phyloP scores from a whole-genome alignment of 2,329 filamentous ascomycete genomes.

The Ilyonectria sp. region DNA sequence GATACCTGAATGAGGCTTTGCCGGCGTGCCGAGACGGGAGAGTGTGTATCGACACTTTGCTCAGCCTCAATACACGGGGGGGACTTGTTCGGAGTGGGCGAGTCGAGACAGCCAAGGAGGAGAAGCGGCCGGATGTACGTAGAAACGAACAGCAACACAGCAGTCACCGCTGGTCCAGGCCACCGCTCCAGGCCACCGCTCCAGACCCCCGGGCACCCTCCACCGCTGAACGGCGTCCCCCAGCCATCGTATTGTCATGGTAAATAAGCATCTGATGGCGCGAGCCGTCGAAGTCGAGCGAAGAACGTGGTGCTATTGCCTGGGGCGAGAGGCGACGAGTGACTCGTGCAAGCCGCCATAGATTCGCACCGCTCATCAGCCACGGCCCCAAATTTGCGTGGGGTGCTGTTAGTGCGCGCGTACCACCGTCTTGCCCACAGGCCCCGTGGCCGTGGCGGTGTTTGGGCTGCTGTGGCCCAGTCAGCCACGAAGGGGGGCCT shows the following conservation, averaged over 20 bases:
- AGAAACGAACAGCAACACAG: background rate
- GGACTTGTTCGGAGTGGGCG: background rate
- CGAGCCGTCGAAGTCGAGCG: conserved; percentile 46
- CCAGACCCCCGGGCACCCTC: conserved; percentile 28
- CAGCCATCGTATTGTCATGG: conserved; percentile 33
- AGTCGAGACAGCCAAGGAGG: background rate
- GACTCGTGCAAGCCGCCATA: conserved; percentile 26
- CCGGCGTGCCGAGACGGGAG: conserved; percentile 5
- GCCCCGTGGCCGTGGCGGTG: conserved; percentile 45
- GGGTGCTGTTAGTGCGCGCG: conserved; percentile 46
- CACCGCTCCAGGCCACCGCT: background rate
- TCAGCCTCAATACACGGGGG: conserved; percentile 1
- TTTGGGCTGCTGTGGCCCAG: conserved; percentile 39
- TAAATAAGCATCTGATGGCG: conserved; percentile 44
- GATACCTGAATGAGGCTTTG: conserved; percentile 7
- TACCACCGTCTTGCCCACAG: conserved; percentile 40
- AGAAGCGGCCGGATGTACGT: background rate
- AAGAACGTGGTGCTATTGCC: conserved; percentile 41
- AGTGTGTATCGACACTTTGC: background rate
- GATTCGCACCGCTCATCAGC: conserved; percentile 41
- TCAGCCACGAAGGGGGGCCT: conserved; percentile 35
- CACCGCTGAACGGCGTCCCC: conserved; percentile 17
- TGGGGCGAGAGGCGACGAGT: conserved; percentile 15
- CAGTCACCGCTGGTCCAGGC: conserved; percentile 2
- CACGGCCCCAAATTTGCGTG: conserved; percentile 36